phyloP scores from a whole-genome alignment of 1,139 yeast species.

The Scheffersomyces illinoinensis region DNA sequence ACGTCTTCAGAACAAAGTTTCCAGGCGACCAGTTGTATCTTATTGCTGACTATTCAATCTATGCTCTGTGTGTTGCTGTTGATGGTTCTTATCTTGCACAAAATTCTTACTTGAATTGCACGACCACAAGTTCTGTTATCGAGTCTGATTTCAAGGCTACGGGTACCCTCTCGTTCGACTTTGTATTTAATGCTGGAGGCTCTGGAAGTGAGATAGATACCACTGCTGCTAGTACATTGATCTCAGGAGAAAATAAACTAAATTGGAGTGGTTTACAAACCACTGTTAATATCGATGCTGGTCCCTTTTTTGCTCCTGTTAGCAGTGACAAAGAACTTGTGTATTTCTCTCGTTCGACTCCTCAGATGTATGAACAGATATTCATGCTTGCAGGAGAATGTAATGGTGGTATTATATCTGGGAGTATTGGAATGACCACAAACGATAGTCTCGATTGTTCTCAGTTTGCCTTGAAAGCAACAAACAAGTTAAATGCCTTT shows the following conservation, averaged over 20 bases:
- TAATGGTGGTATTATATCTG: slow-evolving; percentile 13
- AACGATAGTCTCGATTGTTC: slow-evolving; percentile 15
- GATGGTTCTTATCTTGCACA: slow-evolving; percentile 14
- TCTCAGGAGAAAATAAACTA: slow-evolving; percentile 7
- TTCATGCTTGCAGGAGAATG: slow-evolving; percentile 16
- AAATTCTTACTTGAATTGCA: slow-evolving; percentile 12
- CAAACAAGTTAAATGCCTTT: slow-evolving; percentile 17
- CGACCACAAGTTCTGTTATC: slow-evolving; percentile 6
- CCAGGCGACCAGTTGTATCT: slow-evolving; percentile 8
- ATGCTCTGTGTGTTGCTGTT: slow-evolving; percentile 12
- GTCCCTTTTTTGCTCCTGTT: slow-evolving; percentile 14
- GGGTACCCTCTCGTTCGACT: slow-evolving; percentile 18
- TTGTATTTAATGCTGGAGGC: slow-evolving; percentile 22
- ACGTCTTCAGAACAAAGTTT: slow-evolving; percentile 19
- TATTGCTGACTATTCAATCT: slow-evolving; percentile 7
- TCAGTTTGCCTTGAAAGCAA: slow-evolving; percentile 9
- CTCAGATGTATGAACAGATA: slow-evolving; percentile 16
- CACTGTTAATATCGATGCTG: slow-evolving; percentile 9
- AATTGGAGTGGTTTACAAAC: slow-evolving; percentile 14
- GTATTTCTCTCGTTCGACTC: slow-evolving; percentile 18
- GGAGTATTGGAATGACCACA: slow-evolving; percentile 13
- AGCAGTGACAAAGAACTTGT: slow-evolving; percentile 11
- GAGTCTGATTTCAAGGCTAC: slow-evolving; percentile 5
- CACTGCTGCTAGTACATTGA: slow-evolving; percentile 10
- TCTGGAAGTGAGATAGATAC: slow-evolving; percentile 15